Base-by-base conservation (phyloP, 2,329 filamentous ascomycete species). In the Nemania sp. region DNA sequence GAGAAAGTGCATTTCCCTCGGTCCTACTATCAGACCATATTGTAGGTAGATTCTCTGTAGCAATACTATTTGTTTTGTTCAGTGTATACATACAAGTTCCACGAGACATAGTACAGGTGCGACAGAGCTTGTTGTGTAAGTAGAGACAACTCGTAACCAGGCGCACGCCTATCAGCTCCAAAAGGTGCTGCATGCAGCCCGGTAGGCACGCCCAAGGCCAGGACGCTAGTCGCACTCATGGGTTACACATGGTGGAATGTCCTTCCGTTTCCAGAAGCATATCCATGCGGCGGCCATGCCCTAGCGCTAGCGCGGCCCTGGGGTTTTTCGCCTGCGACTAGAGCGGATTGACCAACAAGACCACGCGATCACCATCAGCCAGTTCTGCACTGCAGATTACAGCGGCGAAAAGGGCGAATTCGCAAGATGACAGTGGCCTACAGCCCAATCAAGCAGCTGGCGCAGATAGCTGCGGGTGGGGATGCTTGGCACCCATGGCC, bases 211-310 rank as follows among this genome's bases (percentile, higher is more conserved):
- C n/a, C n/a, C n/a, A n/a, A n/a, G n/a, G n/a, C n/a, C n/a, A n/a
- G n/a, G n/a, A n/a, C n/a, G n/a, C n/a, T n/a, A n/a, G n/a, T n/a
- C n/a, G n/a, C n/a, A n/a, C n/a, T n/a, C n/a, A n/a, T n/a, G n/a
- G n/a, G n/a, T n/a, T n/a, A n/a, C n/a, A n/a, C n/a, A n/a, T n/a
- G n/a, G n/a, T n/a, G 59, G 11, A 63, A 43, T 49, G 61, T 63
- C 67, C 67, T 69, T 68, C 67, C 66, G 44, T 54, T 65, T 68
- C 61, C 57, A 66, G 66, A 65, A 67, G 53, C 17, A 56, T 40
- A 57, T 62, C 63, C 64, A 63, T 61, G 46, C 17, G 8, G 14
- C 7, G 31, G 36, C 47, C 52, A 43, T 55, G 51, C 50, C 49
- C 45, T 66, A 67, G 64, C 56, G 61, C 58, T n/a, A 57, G 50